Evolutionary conservation across 2,329 filamentous ascomycete species (phyloP).

Genomic region (Colletotrichum paranaense): DNA sequence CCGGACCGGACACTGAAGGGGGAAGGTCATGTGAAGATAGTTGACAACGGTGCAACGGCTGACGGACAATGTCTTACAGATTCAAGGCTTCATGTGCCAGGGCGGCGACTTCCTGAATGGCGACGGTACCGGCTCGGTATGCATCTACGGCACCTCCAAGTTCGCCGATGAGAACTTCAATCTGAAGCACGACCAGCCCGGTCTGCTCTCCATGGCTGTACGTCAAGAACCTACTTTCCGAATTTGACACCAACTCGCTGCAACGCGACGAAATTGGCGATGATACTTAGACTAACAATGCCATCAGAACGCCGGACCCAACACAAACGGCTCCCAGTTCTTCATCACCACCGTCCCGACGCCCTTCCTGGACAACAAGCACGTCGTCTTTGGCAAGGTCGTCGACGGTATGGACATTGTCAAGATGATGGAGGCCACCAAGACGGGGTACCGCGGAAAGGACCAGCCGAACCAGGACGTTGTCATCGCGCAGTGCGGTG

Average conservation of each 20-base stretch:
- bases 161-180: slow-evolving; percentile 94
- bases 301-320: slow-evolving; percentile 83
- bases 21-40: not conserved
- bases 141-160: slow-evolving; percentile 85
- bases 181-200: slow-evolving; percentile 81
- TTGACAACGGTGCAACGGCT: not conserved
- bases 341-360: slow-evolving; percentile 94
- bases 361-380: slow-evolving; percentile 90
- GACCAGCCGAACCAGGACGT: slow-evolving; percentile 90
- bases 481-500: slow-evolving; percentile 86
- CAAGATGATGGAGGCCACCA: slow-evolving; percentile 90
- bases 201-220: slow-evolving; percentile 93
- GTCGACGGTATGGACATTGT: slow-evolving; percentile 92
- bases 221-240: slow-evolving; percentile 46
- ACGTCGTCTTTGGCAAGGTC: slow-evolving; percentile 95
- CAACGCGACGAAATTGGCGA: not conserved
- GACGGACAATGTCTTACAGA: slow-evolving; percentile 60
- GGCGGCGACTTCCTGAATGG: slow-evolving; percentile 96
- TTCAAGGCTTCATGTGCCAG: slow-evolving; percentile 97
- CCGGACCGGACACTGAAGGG: not conserved
- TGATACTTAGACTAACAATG: not conserved
- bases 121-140: slow-evolving; percentile 88
- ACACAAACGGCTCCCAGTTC: slow-evolving; percentile 96
- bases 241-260: not conserved
- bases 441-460: slow-evolving; percentile 78